Evolutionary conservation across 192 early-diverging fungal genomes (phyloP).

Genomic region (Phycomyces blakesleeanus): DNA sequence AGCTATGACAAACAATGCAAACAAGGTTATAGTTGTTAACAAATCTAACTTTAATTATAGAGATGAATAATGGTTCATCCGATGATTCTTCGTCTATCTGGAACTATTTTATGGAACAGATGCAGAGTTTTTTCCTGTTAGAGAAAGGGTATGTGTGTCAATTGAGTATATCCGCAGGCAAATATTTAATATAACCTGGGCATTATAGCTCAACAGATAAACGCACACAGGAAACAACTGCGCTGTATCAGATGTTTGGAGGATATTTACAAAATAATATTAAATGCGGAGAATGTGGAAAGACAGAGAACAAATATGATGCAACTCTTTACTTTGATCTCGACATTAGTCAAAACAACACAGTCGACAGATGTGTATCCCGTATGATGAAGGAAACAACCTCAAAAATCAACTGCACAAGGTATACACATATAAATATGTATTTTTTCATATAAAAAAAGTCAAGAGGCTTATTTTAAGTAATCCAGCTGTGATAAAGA

Average conservation of each 20-base stretch:
- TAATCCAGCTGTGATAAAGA: slow-evolving; percentile 20
- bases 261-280: slow-evolving; percentile 78
- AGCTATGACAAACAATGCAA: slow-evolving; percentile 12
- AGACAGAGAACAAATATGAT: slow-evolving; percentile 70
- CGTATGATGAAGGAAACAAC: slow-evolving; percentile 36
- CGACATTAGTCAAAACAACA: slow-evolving; percentile 67
- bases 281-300: slow-evolving; percentile 67
- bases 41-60: slow-evolving; percentile 44
- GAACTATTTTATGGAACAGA: slow-evolving; percentile 59
- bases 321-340: slow-evolving; percentile 70
- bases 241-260: slow-evolving; percentile 80
- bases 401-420: background rate
- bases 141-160: slow-evolving; percentile 35
- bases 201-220: slow-evolving; percentile 55
- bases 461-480: no score
- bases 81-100: slow-evolving; percentile 88
- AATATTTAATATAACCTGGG: background rate
- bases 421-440: background rate
- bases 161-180: background rate
- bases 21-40: no score
- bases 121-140: slow-evolving; percentile 60
- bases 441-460: background rate
- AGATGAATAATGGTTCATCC: slow-evolving; percentile 72
- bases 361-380: slow-evolving; percentile 64
- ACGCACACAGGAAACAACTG: slow-evolving; percentile 71